Evolutionary conservation across 768 basidiomycete genomes (phyloP).

Genomic region (Strobilomyces dryophilus): DNA sequence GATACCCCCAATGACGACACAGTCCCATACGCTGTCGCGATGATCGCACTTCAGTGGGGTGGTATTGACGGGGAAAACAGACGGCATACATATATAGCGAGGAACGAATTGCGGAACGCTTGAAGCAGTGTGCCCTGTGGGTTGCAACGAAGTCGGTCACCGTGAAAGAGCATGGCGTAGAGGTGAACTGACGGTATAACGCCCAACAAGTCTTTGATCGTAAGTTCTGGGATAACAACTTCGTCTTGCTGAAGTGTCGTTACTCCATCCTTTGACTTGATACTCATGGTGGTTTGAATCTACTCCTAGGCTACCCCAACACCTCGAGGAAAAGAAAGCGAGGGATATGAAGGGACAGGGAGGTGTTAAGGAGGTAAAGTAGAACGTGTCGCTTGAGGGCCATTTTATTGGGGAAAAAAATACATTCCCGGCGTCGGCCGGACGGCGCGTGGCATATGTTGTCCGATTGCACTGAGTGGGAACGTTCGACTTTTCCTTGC

Average conservation of each 20-base stretch:
- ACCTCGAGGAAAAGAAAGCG: not conserved
- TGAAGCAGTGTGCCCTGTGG: conserved; percentile 75
- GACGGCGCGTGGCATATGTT: conserved; percentile 21
- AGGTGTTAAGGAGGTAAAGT: not conserved
- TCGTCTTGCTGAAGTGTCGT: conserved; percentile 51
- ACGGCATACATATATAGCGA: conserved; percentile 67
- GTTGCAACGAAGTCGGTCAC: not conserved
- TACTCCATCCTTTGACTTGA: conserved; percentile 11
- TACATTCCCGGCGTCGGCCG: conserved; percentile 21
- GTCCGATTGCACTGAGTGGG: not conserved
- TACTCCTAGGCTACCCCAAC: conserved; percentile 4
- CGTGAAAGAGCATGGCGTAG: conserved; percentile 1
- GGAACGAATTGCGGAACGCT: conserved; percentile 82
- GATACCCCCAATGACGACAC: conserved; percentile 59
- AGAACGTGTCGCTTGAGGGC: not conserved
- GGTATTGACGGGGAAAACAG: not conserved
- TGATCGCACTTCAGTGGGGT: conserved; percentile 11
- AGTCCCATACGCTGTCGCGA: conserved; percentile 62
- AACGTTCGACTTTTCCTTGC: not conserved
- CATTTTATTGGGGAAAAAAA: conserved; percentile 28
- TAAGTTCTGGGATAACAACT: conserved; percentile 74
- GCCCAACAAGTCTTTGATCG: conserved; percentile 81
- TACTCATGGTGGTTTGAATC: conserved; percentile 17
- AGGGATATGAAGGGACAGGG: not conserved
- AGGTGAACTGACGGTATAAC: conserved; percentile 67